Base-by-base conservation (phyloP, 169 alveolate species). In the Gregarina niphandrodes region DNA sequence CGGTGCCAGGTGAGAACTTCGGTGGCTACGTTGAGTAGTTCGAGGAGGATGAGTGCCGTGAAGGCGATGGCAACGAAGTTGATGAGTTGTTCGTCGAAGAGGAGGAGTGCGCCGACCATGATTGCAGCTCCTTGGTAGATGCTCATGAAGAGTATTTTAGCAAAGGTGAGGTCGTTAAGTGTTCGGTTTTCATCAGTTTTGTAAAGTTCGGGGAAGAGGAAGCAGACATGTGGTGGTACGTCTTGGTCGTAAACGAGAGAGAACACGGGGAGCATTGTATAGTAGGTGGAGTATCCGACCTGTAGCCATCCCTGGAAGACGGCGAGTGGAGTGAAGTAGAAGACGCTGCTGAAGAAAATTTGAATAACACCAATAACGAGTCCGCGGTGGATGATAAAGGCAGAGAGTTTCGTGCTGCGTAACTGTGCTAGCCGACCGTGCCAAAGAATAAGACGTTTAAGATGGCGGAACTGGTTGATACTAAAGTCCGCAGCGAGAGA, bases 221-320 rank as follows among this genome's bases (percentile, higher is more conserved):
- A 40, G 6, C 73, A 80, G 36, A 68, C 70, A 22, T 60, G 62
- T 52, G 70, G 81, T 24, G 66, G 65, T 39, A 80, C 77, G 53
- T 90, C 95, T 40, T 61, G 67, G 56, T 86, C 96, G 35, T 83
- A 65, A 16, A 85, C 78, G 23, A 91, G 57, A 12, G 95, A 70
- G 45, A 86, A 79, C 6, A 85, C 91, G 18, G 97, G 97, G 9
- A 86, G 57, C 46, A 76, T 75, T 29, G 97, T 91, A 59, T 81
- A 91, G 47, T 80, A 73, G 11, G 97, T 84, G 40, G 96, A 70
- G 67, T 86, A 91, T 15, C 98, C 98, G 28, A 91, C 80, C 63
- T 82, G 85, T 21, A 91, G 62, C 80, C 83, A 79, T 2, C 98
- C 97, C 43, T 77, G 86, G 65, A 75, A 88, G 41, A 87, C 69